Evolutionary conservation across 2,329 filamentous ascomycete genomes (phyloP), one percentile per base, ranked within the genome.

Genomic region (Chaetomiaceae sp.): DNA sequence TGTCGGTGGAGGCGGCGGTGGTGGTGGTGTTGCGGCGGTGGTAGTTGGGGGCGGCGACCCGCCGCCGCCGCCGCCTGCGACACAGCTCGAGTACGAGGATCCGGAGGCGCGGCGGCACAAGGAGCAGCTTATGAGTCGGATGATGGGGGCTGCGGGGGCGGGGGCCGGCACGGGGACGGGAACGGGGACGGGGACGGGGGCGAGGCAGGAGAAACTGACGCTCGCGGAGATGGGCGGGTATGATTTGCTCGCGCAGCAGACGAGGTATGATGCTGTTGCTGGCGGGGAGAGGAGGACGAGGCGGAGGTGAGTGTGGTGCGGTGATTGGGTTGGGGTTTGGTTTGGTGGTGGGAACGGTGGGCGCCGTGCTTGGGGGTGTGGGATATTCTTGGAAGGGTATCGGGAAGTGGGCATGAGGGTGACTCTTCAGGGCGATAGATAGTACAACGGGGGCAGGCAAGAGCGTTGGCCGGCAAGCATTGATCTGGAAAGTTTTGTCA

Each of bases 71-170:
- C 6, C 73, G 70, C 6, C 66, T 69, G 0, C 70, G 2, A 79
- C 76, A 7, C 76, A 81, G 59, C 62, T 81, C 3, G 69, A 69
- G 48, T 80, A 79, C 47, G 65, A 70, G 4, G 73, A 78, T 47
- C 70, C 73, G 0, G 69, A 74, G 15, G 74, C 73, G 3, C 62
- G 67, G 50, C 61, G 65, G 48, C 64, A 64, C 42, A 72, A 69
- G 56, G 67, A 64, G 24, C 62, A 64, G 50, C 55, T 76, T 15
- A 68, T 75, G 65, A 69, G 60, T 42, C 69, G 67, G 52, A 72
- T 76, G 64, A 46, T 60, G 47, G 62, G 57, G 10, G 26, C 4
- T 22, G 17, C 19, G 9, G 30, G 22, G 24, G 17, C 19, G 9
- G 30, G 22, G 17, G 24, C 20, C 12, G 20, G 19, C 15, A 30